phyloP scores from a whole-genome alignment of 257 asterid species.

The Coffea eugenioides region DNA sequence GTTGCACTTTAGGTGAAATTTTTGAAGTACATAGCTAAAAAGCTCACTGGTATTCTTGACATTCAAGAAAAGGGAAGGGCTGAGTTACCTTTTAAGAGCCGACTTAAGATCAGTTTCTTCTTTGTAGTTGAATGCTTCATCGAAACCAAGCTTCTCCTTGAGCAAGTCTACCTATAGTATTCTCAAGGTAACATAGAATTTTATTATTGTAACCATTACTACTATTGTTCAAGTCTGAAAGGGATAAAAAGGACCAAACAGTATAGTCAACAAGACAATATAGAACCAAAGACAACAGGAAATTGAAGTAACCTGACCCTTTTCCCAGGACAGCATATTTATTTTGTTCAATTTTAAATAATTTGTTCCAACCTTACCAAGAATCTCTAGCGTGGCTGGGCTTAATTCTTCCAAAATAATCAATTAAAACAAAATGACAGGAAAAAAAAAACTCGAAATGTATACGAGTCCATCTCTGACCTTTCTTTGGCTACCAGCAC shows the following conservation, averaged over 20 bases:
- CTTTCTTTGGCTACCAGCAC: constrained; percentile 40
- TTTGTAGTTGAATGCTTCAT: constrained; percentile 43
- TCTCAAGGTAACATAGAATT: neutral
- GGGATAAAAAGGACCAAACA: neutral
- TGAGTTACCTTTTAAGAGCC: constrained; percentile 47
- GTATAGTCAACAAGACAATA: too few relatives aligned
- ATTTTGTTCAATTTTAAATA: too few relatives aligned
- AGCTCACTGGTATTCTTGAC: neutral
- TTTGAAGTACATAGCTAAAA: too few relatives aligned
- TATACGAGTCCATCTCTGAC: constrained; percentile 12
- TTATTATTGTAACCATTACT: too few relatives aligned
- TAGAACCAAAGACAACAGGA: neutral
- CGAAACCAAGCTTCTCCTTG: constrained; percentile 66
- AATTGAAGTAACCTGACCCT: neutral
- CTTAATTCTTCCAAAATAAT: neutral
- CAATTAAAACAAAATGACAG: neutral
- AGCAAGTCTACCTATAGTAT: constrained; percentile 50
- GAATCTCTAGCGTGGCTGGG: too few relatives aligned
- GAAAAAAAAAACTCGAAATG: too few relatives aligned
- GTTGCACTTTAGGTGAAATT: too few relatives aligned
- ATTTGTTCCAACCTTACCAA: too few relatives aligned
- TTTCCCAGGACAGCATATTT: too few relatives aligned
- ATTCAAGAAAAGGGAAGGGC: neutral
- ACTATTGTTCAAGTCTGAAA: neutral
- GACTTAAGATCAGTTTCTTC: constrained; percentile 40